These are phyloP conservation scores for Schwanniomyces yamadae DNA, from an alignment of 805 yeast genomes.

Conservation along the genomic window DNA sequence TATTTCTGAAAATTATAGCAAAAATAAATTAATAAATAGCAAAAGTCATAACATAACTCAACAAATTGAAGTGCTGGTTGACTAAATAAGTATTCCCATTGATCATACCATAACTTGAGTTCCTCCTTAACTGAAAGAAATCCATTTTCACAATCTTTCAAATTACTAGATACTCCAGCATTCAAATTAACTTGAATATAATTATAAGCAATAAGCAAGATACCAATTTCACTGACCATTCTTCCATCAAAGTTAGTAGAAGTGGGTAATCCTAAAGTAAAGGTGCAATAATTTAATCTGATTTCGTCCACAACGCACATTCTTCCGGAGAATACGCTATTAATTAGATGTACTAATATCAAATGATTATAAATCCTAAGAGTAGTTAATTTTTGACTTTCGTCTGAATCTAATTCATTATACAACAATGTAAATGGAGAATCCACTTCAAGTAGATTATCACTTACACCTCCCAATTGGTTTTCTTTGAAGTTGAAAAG, in stretches of 20 bases:
- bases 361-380: constrained; percentile 73
- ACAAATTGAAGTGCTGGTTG: constrained; percentile 76
- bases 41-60: constrained; percentile 66
- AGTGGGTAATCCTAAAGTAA: constrained; percentile 53
- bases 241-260: constrained; percentile 82
- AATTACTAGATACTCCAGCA: constrained; percentile 9
- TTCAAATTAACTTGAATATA: constrained; percentile 46
- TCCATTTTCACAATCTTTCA: constrained; percentile 20
- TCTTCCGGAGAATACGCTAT: constrained; percentile 65
- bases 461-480: neutral
- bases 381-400: constrained; percentile 52
- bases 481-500: constrained; percentile 20
- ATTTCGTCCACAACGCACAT: constrained; percentile 60
- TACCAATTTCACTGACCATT: constrained; percentile 72
- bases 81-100: constrained; percentile 66
- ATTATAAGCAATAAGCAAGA: constrained; percentile 57
- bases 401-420: constrained; percentile 36
- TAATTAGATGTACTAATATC: constrained; percentile 63
- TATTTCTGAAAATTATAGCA: constrained; percentile 30
- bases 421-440: constrained; percentile 30
- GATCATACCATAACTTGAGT: constrained; percentile 59
- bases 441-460: constrained; percentile 2
- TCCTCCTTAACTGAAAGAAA: constrained; percentile 45
- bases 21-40: constrained; percentile 50
- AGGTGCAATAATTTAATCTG: constrained; percentile 57